Evolutionary conservation across 176 grass and related monocot species (phyloP).

Genomic region (Urochloa ruziziensis): DNA sequence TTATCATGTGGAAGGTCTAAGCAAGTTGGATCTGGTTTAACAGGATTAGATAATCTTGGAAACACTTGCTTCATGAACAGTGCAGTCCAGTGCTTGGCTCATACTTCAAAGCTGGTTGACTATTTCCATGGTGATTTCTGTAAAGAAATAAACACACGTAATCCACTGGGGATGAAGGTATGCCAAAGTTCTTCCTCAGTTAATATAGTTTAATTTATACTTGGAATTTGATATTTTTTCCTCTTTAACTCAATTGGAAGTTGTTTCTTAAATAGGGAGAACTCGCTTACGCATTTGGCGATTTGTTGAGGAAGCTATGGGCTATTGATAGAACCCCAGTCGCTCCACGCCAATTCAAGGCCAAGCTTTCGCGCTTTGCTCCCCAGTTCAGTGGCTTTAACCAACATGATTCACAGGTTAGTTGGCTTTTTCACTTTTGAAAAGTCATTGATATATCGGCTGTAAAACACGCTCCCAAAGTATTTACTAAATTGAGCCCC

Average conservation of each 20-base stretch:
- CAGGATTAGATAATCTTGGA: conserved; percentile 87
- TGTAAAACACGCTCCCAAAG: neutral
- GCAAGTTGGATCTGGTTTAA: conserved; percentile 72
- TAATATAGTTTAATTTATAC: conserved; percentile 11
- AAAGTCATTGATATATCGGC: neutral
- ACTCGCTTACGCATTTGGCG: conserved; percentile 87
- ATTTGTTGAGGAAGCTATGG: conserved; percentile 88
- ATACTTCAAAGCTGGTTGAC: conserved; percentile 81
- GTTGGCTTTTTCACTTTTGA: conserved; percentile 4
- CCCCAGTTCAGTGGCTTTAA: conserved; percentile 94
- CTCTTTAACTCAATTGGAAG: conserved; percentile 4
- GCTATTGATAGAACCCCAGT: conserved; percentile 71
- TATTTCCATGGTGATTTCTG: conserved; percentile 89
- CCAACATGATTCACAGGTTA: conserved; percentile 98
- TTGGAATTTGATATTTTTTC: neutral
- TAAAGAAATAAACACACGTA: conserved; percentile 77
- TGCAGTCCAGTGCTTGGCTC: conserved; percentile 88
- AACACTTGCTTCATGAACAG: conserved; percentile 99
- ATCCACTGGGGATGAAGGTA: conserved; percentile 82
- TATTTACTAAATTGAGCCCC: neutral
- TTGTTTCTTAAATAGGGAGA: conserved; percentile 64
- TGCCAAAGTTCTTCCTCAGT: conserved; percentile 27
- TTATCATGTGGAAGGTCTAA: conserved; percentile 53
- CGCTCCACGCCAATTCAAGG: conserved; percentile 71
- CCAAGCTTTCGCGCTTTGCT: conserved; percentile 76